Percentiles rank a stretch among this genome's conserved stretches.
Evolutionary conservation across 768 basidiomycete genomes (phyloP).

Genomic region (Butyriboletus loyo): DNA sequence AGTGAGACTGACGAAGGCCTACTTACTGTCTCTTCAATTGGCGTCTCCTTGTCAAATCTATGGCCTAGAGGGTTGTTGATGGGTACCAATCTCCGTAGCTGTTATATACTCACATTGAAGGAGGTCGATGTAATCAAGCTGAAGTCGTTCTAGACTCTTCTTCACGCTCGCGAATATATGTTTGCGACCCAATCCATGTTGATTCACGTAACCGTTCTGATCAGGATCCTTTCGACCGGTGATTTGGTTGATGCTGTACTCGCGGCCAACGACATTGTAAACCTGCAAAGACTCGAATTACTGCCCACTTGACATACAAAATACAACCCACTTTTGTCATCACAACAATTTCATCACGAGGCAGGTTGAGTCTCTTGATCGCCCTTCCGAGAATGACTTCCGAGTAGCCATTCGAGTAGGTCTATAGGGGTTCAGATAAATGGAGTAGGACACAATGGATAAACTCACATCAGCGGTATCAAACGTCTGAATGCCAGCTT

Average conservation of each 20-base stretch:
- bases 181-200: conserved; percentile 46
- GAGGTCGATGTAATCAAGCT: conserved; percentile 56
- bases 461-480: conserved; percentile 32
- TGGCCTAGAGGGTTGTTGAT: conserved; percentile 32
- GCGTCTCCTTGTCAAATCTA: conserved; percentile 49
- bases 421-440: conserved; percentile 30
- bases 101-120: conserved; percentile 41
- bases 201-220: conserved; percentile 45
- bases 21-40: conserved; percentile 43
- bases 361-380: conserved; percentile 61
- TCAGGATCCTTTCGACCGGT: conserved; percentile 28
- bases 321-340: conserved; percentile 59
- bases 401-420: conserved; percentile 63
- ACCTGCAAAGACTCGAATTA: conserved; percentile 22
- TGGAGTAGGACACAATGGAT: background rate
- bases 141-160: conserved; percentile 39
- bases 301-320: background rate
- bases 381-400: conserved; percentile 71
- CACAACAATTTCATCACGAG: conserved; percentile 74
- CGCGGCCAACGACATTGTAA: conserved; percentile 39
- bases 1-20: background rate
- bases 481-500: conserved; percentile 36
- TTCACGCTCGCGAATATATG: conserved; percentile 59
- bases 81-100: background rate
- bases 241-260: conserved; percentile 13